phyloP scores from a whole-genome alignment of 2,329 filamentous ascomycete genomes.

The Calonectria ilicicola region DNA sequence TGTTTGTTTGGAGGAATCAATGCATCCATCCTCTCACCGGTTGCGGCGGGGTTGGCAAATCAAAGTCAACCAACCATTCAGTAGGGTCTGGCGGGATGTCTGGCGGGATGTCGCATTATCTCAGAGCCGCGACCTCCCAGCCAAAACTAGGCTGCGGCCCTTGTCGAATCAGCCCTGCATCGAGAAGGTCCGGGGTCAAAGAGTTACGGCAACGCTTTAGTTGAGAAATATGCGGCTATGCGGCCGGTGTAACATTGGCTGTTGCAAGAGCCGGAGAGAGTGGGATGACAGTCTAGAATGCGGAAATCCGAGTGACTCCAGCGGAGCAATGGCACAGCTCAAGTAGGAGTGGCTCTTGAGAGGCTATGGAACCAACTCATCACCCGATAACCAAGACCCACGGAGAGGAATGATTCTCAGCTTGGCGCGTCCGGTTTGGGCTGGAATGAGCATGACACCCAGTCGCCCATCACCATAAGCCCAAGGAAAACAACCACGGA shows the following conservation, averaged over 20 bases:
- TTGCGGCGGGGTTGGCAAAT: conserved; percentile 22
- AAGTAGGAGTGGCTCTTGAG: conserved; percentile 12
- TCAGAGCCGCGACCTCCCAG: neutral
- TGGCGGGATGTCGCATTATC: conserved; percentile 18
- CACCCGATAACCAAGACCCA: conserved; percentile 19
- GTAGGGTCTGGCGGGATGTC: conserved; percentile 7
- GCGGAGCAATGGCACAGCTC: neutral
- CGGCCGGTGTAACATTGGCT: neutral
- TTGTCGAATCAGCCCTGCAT: neutral
- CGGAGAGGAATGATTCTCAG: conserved; percentile 8
- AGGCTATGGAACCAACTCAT: conserved; percentile 24
- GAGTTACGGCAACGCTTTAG: neutral
- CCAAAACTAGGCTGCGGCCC: neutral
- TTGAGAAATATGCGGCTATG: conserved; percentile 3
- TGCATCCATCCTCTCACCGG: conserved; percentile 18
- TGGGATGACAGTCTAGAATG: neutral
- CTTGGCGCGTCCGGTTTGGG: conserved; percentile 28
- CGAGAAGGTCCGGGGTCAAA: neutral
- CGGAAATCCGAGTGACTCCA: neutral
- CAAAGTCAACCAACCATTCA: neutral
- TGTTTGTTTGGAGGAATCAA: neutral
- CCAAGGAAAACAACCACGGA: conserved; percentile 33
- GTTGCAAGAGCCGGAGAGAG: neutral
- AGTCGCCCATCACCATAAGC: conserved; percentile 13
- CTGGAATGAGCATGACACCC: conserved; percentile 15